Evolutionary conservation across 371 early-diverging fungal species (phyloP), one percentile per base, ranked within the genome.

Genomic region (Phascolomyces articulosus): DNA sequence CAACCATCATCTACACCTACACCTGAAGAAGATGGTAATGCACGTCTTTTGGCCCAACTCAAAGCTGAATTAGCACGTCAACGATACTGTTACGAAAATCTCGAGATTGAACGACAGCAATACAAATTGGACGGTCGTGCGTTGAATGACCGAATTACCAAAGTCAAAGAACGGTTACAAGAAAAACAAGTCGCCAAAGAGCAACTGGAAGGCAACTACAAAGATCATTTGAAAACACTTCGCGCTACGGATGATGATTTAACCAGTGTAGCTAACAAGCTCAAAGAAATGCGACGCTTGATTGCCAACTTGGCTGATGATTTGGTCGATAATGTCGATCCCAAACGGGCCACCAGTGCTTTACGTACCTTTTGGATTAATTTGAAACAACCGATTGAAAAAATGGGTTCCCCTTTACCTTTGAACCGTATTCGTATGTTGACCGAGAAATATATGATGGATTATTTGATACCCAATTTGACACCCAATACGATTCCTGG

Each of bases 391-490:
- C 66, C 77, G 3, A 75, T 83, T 31, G 53, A 63, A n/a, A 59
- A 59, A 2, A 48, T 71, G 60, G 75, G 75, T 20, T 58, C 70
- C 16, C 74, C 79, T 13, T 68, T 82, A 27, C 82, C 82, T 27
- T 64, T 74, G 11, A 68, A 77, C 9, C 85, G 85, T 8, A 74
- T 87, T 38, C 71, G 77, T 28, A 82, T 87, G 75, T 73, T 82
- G 55, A 87, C 84, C 40, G 87, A 87, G 57, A 85, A 85, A 29
- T 83, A 85, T 16, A 75, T 87, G 47, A 82, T 82, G 82, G 82
- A 82, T 61, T 77, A 73, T 15, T 66, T 82, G 49, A 72, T 82
- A 3, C 78, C 73, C 57, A 75, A 70, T 47, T 71, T 77, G 73
- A 75, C 74, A n/a, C 71, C 72, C 41, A 72, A 73, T 28, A 49